Base-by-base conservation (phyloP, 768 basidiomycete genomes). In the Trametopsis cervina region DNA sequence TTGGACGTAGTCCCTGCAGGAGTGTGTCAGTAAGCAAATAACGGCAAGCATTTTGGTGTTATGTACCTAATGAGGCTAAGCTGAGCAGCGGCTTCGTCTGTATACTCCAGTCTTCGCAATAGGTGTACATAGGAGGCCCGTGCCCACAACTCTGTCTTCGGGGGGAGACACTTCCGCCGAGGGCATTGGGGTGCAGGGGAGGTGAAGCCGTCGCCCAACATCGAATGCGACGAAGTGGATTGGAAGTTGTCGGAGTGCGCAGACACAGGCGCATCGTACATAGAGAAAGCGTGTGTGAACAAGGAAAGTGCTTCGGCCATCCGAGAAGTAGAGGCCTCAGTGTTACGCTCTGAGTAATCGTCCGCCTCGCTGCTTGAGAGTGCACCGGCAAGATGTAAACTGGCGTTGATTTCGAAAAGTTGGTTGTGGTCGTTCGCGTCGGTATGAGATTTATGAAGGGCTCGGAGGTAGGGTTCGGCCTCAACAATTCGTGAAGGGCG, bases 381-480 rank as follows among this genome's bases (percentile, higher is more conserved):
- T 11, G 57, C 50, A 18, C 51, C 55, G 35, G 57, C 57, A 43
- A 59, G 57, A 47, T 51, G 55, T 2, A 59, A 53, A 20, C 38
- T 38, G 2, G 55, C 53, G 15, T 42, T n/a, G 3, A 59, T 41
- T 38, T 53, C 54, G 25, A 21, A 26, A 13, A 25, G 4, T 23
- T 40, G 38, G 21, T 47, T 42, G 46, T 48, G 51, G 22, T 46
- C 53, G 23, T 42, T 45, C 41, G 49, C 48, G 2, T 22, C 43
- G 40, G 52, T 23, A n/a, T 51, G 42, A n/a, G 50, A 51, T n/a
- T 47, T 50, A 22, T 54, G 33, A 22, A 59, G 49, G 24, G 49
- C 45, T 26, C 55, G 55, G 0, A 56, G 53, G 26, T 42, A 50
- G 1, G 53, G 51, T 39, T 56, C 57, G 9, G 57, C 57, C 21